These are phyloP conservation scores for Dendrostoma leiphaemia DNA, from an alignment of 2,329 filamentous ascomycete species.

Conservation along the genomic window DNA sequence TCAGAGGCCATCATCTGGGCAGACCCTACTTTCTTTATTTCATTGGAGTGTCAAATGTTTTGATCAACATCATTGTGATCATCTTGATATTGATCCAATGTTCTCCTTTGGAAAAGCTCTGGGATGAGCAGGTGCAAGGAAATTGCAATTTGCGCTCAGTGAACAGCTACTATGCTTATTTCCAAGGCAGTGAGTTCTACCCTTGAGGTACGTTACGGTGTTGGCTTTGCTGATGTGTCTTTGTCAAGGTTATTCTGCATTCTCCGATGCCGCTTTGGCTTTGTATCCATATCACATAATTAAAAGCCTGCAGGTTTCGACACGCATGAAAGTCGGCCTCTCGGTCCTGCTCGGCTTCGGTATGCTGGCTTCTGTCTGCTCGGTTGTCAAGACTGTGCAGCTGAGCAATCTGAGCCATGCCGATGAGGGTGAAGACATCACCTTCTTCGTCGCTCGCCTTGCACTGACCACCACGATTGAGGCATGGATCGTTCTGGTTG, in stretches of 20 bases:
- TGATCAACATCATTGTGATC: background rate
- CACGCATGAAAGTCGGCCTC: slow-evolving; percentile 6
- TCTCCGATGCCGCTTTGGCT: background rate
- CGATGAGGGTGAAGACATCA: background rate
- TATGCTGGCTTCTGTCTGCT: slow-evolving; percentile 1
- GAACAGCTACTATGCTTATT: slow-evolving; percentile 4
- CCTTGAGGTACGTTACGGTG: background rate
- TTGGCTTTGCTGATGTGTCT: background rate
- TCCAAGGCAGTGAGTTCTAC: slow-evolving; percentile 5
- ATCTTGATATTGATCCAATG: slow-evolving; percentile 4
- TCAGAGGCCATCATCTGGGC: slow-evolving; percentile 1
- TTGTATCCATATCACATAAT: slow-evolving; percentile 9
- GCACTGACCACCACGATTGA: background rate
- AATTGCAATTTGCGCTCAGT: background rate
- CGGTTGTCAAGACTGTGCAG: background rate
- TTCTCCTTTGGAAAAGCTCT: slow-evolving; percentile 6
- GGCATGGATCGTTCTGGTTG: slow-evolving; percentile 9
- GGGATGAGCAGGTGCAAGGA: background rate
- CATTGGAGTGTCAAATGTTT: background rate
- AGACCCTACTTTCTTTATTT: slow-evolving; percentile 8
- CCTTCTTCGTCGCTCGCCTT: background rate
- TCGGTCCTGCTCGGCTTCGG: slow-evolving; percentile 2
- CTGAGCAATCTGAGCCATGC: background rate
- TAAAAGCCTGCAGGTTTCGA: background rate
- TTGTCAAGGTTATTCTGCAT: slow-evolving; percentile 1